Evolutionary conservation across 2,329 filamentous ascomycete genomes (phyloP).

Genomic region (Fusarium albidum): DNA sequence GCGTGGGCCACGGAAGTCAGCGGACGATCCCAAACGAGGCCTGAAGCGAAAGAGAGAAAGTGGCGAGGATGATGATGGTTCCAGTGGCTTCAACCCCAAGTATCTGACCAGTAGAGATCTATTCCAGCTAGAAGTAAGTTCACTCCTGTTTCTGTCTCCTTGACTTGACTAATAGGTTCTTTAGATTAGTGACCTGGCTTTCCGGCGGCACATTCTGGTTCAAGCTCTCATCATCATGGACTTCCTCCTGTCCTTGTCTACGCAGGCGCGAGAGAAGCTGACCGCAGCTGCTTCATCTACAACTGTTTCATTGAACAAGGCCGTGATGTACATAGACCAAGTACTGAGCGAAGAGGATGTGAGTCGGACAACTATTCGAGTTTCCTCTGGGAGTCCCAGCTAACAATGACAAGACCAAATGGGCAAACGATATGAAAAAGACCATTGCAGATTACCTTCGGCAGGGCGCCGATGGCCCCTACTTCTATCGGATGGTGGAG

Average conservation of each 20-base stretch:
- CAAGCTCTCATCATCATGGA: constrained; percentile 95
- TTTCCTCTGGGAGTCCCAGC: not conserved
- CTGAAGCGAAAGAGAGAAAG: constrained; percentile 74
- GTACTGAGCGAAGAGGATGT: constrained; percentile 82
- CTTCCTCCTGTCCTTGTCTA: constrained; percentile 90
- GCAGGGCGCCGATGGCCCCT: constrained; percentile 82
- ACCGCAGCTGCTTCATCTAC: constrained; percentile 69
- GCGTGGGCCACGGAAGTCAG: constrained; percentile 58
- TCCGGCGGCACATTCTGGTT: constrained; percentile 92
- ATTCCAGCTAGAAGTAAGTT: constrained; percentile 85
- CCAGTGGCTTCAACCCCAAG: constrained; percentile 83
- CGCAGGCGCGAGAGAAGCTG: constrained; percentile 82
- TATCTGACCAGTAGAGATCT: constrained; percentile 97
- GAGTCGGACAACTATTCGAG: constrained; percentile 46
- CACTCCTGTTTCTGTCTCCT: not conserved
- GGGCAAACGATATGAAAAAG: constrained; percentile 81
- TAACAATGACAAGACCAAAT: constrained; percentile 69
- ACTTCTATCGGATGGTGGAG: constrained; percentile 96
- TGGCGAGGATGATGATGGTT: constrained; percentile 60
- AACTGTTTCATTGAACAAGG: constrained; percentile 77
- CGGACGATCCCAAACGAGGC: constrained; percentile 70
- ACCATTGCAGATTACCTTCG: constrained; percentile 85
- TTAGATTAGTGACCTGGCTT: constrained; percentile 88
- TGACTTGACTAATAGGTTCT: constrained; percentile 36
- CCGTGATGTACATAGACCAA: constrained; percentile 82